A percentile compares a stretch with the other conserved stretches of the same genome.
Evolutionary conservation across 345 rosid species (phyloP).

Genomic region (Eucalyptus guilfoylei): DNA sequence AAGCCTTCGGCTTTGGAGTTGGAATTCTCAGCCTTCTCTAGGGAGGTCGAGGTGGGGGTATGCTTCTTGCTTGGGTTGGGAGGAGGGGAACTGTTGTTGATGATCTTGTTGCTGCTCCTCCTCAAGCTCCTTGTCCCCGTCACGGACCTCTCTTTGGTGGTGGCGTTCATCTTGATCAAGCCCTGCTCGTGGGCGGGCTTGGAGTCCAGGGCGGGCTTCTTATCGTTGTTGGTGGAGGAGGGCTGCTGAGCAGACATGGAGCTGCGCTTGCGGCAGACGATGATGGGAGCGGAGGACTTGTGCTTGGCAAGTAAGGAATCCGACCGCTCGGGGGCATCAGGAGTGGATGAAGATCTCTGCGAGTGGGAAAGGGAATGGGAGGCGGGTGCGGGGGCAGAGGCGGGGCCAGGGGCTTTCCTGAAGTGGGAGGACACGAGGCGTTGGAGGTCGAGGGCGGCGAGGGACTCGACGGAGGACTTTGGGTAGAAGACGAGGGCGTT

Average conservation of each 20-base stretch:
- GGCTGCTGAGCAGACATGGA: conserved; percentile 30
- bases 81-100: background rate
- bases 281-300: conserved; percentile 25
- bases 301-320: conserved; percentile 34
- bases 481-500: conserved; percentile 53
- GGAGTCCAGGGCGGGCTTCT: background rate
- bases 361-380: background rate
- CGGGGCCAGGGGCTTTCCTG: conserved; percentile 2
- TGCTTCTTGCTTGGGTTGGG: conserved; percentile 14
- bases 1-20: conserved; percentile 6
- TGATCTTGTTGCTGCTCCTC: conserved; percentile 26
- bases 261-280: conserved; percentile 50
- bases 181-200: conserved; percentile 8
- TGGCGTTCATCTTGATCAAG: conserved; percentile 4
- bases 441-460: conserved; percentile 41
- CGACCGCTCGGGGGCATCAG: conserved; percentile 21
- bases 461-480: conserved; percentile 28
- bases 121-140: conserved; percentile 56
- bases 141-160: conserved; percentile 24
- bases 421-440: conserved; percentile 21
- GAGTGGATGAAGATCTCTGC: background rate
- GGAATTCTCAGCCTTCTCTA: background rate
- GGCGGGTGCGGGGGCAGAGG: background rate
- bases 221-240: background rate
- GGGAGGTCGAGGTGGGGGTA: conserved; percentile 17